Base-by-base conservation (phyloP, 768 basidiomycete genomes). In the Suillus subalutaceus region DNA sequence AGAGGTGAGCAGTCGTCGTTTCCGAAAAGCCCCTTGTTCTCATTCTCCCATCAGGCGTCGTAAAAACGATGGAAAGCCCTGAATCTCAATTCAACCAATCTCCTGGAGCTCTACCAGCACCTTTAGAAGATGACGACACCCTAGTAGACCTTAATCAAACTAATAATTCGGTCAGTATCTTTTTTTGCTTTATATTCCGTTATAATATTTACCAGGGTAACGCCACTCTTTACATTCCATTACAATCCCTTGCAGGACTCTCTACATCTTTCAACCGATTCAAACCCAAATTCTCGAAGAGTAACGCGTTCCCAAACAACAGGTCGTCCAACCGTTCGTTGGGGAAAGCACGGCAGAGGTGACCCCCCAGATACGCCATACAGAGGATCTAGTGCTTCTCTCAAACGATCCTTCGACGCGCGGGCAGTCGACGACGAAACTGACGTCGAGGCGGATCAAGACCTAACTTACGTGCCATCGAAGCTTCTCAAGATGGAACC, bases 361-460 rank as follows among this genome's bases (percentile, higher is more conserved):
- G 74, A 76, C 67, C 77, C 77, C 23, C 4, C 69, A 23, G 76
- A 77, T 2, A 73, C 68, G 26, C 73, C 73, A 52, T 63, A 69
- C 60, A 57, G 71, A 62, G 72, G 64, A 63, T 63, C 64, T 37
- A 37, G 61, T 50, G 57, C 71, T 65, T 63, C 72, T 68, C 77
- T 77, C 12, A 77, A 77, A 68, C 76, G 76, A 69, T 62, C 70
- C 1, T 76, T 78, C 67, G 76, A 77, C 67, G 77, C 77, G 56
- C 75, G 76, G 16, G 76, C 76, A 1, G 76, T 78, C 12, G 76
- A 79, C 12, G 71, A 78, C 63, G 77, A 78, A 26, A 78, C 77
- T 0, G 76, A 77, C 63, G 71, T 78, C 52, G 76, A 77, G 9
- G 40, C 64, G n/a, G 76, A 71, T 40, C 74, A 67, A 32, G 68